A percentile compares a stretch with the other conserved stretches of the same genome.
Conservation (phyloP, 805 yeast genomes). For the Candida golubevii region DNA sequence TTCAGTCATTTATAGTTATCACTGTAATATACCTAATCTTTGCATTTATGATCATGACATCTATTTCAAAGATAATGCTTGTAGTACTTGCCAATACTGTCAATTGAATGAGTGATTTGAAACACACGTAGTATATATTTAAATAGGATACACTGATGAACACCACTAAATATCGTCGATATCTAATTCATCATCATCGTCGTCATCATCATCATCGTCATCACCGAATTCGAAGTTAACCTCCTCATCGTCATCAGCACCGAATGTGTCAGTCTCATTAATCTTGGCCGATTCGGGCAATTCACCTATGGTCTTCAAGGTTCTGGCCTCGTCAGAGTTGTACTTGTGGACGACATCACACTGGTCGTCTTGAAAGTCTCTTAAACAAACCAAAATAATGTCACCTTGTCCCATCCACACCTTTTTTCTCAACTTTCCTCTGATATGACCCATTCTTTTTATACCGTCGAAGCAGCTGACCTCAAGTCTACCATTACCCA, state of each 20-base stretch:
- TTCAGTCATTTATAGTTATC: conserved; percentile 5
- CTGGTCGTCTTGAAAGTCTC: conserved; percentile 98
- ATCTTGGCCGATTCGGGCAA: conserved; percentile 96
- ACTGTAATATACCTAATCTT: conserved; percentile 12
- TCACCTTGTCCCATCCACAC: conserved; percentile 99
- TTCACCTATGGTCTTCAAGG: conserved; percentile 92
- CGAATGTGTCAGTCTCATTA: conserved; percentile 95
- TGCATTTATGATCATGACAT: conserved; percentile 1
- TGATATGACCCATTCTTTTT: conserved; percentile 93
- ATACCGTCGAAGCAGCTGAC: conserved; percentile 92
- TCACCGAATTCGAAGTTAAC: conserved; percentile 98
- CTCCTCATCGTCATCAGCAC: conserved; percentile 94
- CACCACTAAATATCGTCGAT: conserved; percentile 80
- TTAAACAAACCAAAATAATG: conserved; percentile 87
- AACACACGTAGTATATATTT: not conserved
- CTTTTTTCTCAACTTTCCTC: conserved; percentile 99
- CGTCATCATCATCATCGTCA: conserved; percentile 77
- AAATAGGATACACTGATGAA: conserved; percentile 4
- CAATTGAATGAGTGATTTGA: not conserved
- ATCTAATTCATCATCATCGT: conserved; percentile 69
- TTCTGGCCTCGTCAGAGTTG: conserved; percentile 96
- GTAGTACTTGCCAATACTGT: too few relatives aligned
- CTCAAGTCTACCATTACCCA: conserved; percentile 96
- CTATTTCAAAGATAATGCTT: too few relatives aligned
- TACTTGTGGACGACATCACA: conserved; percentile 97